Conservation (phyloP, 495 filamentous ascomycete species). For the Neurospora sp. region DNA sequence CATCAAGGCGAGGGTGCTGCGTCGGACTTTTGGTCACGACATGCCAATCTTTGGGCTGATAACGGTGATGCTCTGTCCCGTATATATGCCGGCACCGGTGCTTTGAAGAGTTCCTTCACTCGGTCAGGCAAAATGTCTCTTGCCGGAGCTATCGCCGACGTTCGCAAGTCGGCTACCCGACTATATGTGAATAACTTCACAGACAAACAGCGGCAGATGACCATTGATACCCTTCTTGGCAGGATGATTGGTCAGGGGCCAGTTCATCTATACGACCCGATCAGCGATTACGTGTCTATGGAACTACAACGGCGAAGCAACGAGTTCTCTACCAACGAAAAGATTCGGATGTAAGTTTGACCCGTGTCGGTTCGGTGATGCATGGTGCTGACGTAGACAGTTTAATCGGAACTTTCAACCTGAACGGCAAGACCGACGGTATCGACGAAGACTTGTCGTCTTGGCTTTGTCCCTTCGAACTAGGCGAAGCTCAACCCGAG, state of each 20-base stretch:
- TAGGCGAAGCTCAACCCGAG: slow-evolving; percentile 50
- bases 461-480: slow-evolving; percentile 61
- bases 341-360: slow-evolving; percentile 36
- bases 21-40: slow-evolving; percentile 79
- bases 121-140: slow-evolving; percentile 91
- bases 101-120: slow-evolving; percentile 93
- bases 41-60: slow-evolving; percentile 94
- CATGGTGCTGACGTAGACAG: slow-evolving; percentile 37
- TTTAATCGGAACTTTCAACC: slow-evolving; percentile 86
- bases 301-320: slow-evolving; percentile 57
- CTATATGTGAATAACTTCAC: slow-evolving; percentile 96
- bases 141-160: slow-evolving; percentile 88
- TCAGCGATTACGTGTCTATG: slow-evolving; percentile 74
- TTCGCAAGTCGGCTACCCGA: slow-evolving; percentile 83
- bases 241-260: slow-evolving; percentile 72
- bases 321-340: slow-evolving; percentile 40
- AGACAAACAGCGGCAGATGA: slow-evolving; percentile 86
- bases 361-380: not conserved
- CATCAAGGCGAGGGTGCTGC: slow-evolving; percentile 55
- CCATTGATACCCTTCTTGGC: slow-evolving; percentile 84
- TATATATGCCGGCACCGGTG: slow-evolving; percentile 95
- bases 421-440: slow-evolving; percentile 75
- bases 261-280: slow-evolving; percentile 83
- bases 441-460: slow-evolving; percentile 67
- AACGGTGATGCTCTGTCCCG: slow-evolving; percentile 91